Evolutionary conservation across 305 asterid genomes (phyloP).

Genomic region (Striga hermonthica): DNA sequence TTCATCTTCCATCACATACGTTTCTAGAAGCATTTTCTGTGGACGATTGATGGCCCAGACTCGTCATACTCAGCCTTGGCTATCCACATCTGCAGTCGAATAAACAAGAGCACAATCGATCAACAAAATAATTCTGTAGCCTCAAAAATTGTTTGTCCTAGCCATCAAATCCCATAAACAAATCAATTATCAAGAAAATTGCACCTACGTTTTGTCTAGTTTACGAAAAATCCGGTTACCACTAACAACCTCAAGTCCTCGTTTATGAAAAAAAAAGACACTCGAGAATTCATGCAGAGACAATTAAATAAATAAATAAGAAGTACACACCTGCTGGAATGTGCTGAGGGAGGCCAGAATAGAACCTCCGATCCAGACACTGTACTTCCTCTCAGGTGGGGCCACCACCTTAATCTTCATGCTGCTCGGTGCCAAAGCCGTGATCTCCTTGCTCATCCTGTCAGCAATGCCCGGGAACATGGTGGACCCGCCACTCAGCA

Average conservation of each 20-base stretch:
- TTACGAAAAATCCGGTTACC: too few relatives aligned
- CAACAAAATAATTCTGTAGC: slow-evolving; percentile 6
- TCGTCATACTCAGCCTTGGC: slow-evolving; percentile 75
- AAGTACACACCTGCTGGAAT: slow-evolving; percentile 60
- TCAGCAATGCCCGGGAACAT: slow-evolving; percentile 73
- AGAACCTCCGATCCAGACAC: slow-evolving; percentile 74
- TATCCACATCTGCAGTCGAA: slow-evolving; percentile 67
- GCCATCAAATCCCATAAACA: neutral
- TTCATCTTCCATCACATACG: slow-evolving; percentile 21
- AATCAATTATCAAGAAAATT: neutral
- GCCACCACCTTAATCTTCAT: slow-evolving; percentile 69
- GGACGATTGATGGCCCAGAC: slow-evolving; percentile 70
- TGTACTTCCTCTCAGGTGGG: slow-evolving; percentile 70
- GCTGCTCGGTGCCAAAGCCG: slow-evolving; percentile 62
- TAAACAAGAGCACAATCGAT: slow-evolving; percentile 14
- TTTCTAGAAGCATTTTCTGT: slow-evolving; percentile 71
- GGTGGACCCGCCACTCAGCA: slow-evolving; percentile 68
- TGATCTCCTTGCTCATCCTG: slow-evolving; percentile 72
- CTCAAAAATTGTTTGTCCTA: neutral
- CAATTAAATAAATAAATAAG: too few relatives aligned
- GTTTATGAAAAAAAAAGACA: too few relatives aligned
- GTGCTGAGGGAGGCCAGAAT: slow-evolving; percentile 70
- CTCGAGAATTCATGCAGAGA: too few relatives aligned
- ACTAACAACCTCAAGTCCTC: too few relatives aligned
- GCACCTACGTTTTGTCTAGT: neutral